Conservation (phyloP, 805 yeast genomes). For the Teunomyces kruisii region DNA sequence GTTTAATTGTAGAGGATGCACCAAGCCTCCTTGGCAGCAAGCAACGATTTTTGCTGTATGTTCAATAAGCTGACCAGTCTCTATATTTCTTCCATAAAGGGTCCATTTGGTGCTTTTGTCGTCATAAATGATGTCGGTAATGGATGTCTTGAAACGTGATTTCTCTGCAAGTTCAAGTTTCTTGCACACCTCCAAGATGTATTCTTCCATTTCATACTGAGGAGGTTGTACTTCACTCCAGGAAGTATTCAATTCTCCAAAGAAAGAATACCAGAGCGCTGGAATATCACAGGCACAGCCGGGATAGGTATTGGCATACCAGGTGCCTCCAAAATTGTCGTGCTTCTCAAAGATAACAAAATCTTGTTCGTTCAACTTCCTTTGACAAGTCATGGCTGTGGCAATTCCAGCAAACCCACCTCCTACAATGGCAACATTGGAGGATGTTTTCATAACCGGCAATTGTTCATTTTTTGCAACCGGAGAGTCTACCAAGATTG, state of each 20-base stretch:
- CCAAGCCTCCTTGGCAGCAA: slow-evolving; percentile 37
- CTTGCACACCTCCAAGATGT: slow-evolving; percentile 31
- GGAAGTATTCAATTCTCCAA: slow-evolving; percentile 30
- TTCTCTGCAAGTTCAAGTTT: slow-evolving; percentile 24
- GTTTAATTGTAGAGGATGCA: slow-evolving; percentile 30
- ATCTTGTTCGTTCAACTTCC: slow-evolving; percentile 27
- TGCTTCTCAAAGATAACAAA: slow-evolving; percentile 40
- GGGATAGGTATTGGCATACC: slow-evolving; percentile 47
- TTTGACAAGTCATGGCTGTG: slow-evolving; percentile 26
- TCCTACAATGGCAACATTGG: slow-evolving; percentile 38
- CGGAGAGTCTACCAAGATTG: slow-evolving; percentile 22
- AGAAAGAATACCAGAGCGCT: slow-evolving; percentile 40
- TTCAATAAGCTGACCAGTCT: slow-evolving; percentile 28
- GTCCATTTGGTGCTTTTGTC: slow-evolving; percentile 30
- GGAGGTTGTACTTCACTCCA: slow-evolving; percentile 43
- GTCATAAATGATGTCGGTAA: slow-evolving; percentile 20
- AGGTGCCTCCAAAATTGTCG: slow-evolving; percentile 41
- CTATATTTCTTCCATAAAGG: slow-evolving; percentile 23
- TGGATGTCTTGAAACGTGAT: slow-evolving; percentile 22
- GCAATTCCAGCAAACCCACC: slow-evolving; percentile 43
- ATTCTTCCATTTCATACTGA: slow-evolving; percentile 43
- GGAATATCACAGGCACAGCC: slow-evolving; percentile 48
- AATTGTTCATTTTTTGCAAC: slow-evolving; percentile 16
- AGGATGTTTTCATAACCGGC: slow-evolving; percentile 21
- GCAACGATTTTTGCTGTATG: slow-evolving; percentile 30